Evolutionary conservation across 2,329 filamentous ascomycete species (phyloP).

Genomic region (Fusarium torreyae): DNA sequence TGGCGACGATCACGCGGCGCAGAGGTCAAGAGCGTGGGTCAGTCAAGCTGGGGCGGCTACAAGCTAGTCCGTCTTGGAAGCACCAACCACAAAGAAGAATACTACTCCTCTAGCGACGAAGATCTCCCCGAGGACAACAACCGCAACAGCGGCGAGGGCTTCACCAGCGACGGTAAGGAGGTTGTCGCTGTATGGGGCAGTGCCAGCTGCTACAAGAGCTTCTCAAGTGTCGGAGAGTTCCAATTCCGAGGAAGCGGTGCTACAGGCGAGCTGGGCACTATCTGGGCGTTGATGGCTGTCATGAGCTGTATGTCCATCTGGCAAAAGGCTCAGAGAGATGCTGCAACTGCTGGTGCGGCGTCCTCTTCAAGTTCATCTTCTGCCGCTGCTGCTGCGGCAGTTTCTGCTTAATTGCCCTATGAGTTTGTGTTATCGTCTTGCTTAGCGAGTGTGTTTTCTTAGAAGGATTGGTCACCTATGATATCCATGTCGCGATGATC

Average conservation of each 20-base stretch:
- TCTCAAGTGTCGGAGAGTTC: conserved; percentile 45
- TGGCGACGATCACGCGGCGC: conserved; percentile 43
- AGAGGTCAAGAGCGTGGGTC: conserved; percentile 43
- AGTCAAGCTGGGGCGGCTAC: conserved; percentile 39
- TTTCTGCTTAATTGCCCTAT: background rate
- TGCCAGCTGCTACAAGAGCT: conserved; percentile 28
- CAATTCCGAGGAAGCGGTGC: conserved; percentile 48
- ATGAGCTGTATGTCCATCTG: conserved; percentile 49
- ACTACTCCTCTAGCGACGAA: conserved; percentile 21
- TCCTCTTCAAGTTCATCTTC: conserved; percentile 17
- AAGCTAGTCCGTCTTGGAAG: conserved; percentile 46
- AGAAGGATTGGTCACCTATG: background rate
- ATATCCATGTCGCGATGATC: conserved; percentile 13
- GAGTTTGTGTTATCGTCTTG: background rate
- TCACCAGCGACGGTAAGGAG: conserved; percentile 46
- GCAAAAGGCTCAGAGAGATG: conserved; percentile 31
- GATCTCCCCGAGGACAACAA: conserved; percentile 13
- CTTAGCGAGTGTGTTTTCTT: conserved; percentile 12
- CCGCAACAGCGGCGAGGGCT: conserved; percentile 27
- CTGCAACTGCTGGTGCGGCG: conserved; percentile 13
- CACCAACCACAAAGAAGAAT: conserved; percentile 17
- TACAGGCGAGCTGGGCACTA: conserved; percentile 45
- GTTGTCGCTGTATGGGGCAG: conserved; percentile 45
- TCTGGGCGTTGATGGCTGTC: conserved; percentile 47
- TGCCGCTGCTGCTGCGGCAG: background rate